Evolutionary conservation across 2,329 filamentous ascomycete genomes (phyloP).

Genomic region (Sordariomycetes sp.): DNA sequence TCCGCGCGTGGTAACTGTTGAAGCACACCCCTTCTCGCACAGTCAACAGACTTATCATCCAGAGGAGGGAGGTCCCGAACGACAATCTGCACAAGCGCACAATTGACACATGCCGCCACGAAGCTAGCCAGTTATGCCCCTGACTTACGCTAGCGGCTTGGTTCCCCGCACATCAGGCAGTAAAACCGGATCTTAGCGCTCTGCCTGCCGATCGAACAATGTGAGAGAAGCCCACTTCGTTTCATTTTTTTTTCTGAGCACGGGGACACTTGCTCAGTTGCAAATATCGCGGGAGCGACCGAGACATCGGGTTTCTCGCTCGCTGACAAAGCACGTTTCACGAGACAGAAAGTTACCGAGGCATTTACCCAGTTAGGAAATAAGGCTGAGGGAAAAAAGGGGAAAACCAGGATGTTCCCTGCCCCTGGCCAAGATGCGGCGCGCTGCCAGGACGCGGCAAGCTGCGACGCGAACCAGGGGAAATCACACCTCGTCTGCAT

Average conservation of each 20-base stretch:
- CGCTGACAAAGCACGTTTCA: not conserved
- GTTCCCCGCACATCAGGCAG: not conserved
- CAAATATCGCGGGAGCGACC: too few species aligned
- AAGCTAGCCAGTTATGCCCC: not conserved
- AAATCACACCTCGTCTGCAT: not conserved
- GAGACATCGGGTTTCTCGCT: too few species aligned
- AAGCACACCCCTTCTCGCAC: not conserved
- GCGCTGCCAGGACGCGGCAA: not conserved
- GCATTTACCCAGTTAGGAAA: not conserved
- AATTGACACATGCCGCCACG: not conserved
- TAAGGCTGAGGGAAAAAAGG: not conserved
- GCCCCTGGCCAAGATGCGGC: not conserved
- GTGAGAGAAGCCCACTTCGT: too few species aligned
- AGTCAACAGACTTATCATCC: too few species aligned
- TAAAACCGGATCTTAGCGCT: too few species aligned
- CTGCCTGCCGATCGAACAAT: too few species aligned
- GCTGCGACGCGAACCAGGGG: not conserved
- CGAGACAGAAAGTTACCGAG: not conserved
- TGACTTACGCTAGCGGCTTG: not conserved
- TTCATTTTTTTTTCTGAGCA: too few species aligned
- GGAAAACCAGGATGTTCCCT: not conserved
- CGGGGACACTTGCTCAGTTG: too few species aligned
- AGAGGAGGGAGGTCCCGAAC: too few species aligned
- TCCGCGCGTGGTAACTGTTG: too few species aligned
- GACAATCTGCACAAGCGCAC: too few species aligned